A percentile compares a stretch with the other conserved stretches of the same genome.
Conservation (phyloP, 2,329 filamentous ascomycete species). For the Pseudogymnoascus sp. region DNA sequence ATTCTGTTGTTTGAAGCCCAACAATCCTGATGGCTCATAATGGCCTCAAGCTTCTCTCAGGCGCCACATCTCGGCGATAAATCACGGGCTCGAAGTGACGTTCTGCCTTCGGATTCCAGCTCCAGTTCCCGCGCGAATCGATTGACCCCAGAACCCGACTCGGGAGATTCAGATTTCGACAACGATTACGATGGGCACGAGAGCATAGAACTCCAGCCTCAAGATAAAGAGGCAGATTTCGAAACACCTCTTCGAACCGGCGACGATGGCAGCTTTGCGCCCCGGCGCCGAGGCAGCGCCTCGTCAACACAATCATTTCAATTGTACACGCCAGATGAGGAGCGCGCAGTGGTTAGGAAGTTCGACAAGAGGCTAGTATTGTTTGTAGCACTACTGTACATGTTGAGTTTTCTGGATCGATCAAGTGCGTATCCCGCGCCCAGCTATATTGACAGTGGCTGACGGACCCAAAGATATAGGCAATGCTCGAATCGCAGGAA, state of each 20-base stretch:
- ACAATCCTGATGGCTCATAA: neutral
- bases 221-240: neutral
- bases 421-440: constrained; percentile 52
- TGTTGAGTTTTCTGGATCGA: constrained; percentile 78
- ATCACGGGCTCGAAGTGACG: neutral
- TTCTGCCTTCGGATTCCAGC: constrained; percentile 11
- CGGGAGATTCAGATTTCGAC: constrained; percentile 20
- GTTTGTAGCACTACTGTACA: constrained; percentile 74
- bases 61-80: neutral
- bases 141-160: constrained; percentile 24
- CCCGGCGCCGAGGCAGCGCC: constrained; percentile 21
- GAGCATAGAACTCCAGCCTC: neutral
- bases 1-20: neutral
- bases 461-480: constrained; percentile 43
- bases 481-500: constrained; percentile 55
- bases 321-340: constrained; percentile 60
- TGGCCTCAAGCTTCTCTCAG: neutral
- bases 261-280: neutral
- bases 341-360: constrained; percentile 60
- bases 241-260: neutral
- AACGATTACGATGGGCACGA: constrained; percentile 12
- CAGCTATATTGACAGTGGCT: constrained; percentile 1
- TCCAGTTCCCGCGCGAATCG: constrained; percentile 12
- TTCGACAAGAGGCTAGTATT: constrained; percentile 70
- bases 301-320: constrained; percentile 36